Base-by-base conservation (phyloP, 371 early-diverging fungal genomes). In the Edhazardia aedis region DNA sequence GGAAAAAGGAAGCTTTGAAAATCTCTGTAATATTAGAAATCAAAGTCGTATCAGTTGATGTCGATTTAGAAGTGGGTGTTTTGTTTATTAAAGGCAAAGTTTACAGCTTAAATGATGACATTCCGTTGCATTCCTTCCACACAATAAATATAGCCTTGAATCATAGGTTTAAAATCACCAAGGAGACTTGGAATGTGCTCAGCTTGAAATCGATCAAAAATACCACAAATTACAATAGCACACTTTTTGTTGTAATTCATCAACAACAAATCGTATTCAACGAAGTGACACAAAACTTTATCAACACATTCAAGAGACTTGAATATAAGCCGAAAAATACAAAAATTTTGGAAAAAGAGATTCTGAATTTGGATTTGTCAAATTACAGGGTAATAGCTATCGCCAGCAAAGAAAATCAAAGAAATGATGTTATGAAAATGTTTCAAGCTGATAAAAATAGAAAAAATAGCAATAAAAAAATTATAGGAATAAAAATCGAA, bases 31-130 rank as follows among this genome's bases (percentile, higher is more conserved):
- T 39, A 29, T 40, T 71, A 38, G 63, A 62, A 43, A 63, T 71
- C 12, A 56, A 59, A 47, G 52, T 64, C 24, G 69, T 67, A 46
- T 33, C 25, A 1, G 40, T 57, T 19, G 48, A 48, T 9, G 61
- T 60, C 16, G 69, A 71, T 51, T 36, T 71, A 6, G 63, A 58
- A 29, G 56, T 42, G 24, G 58, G 58, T 2, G 59, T 64, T 38
- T 39, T 71, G 2, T 65, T 62, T 47, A 24, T 68, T 4, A 69
- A 69, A 37, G 72, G 72, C 22, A 66, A 59, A 47, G 61, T 58
- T 4, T 36, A 53, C 12, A 44, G 46, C 25, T 64, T 67, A 39
- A 58, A 67, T 42, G 64, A 71, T 36, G 29, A 66, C 55, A 64
- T 69, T 11, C 61, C 56, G 47, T 19, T 62, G 21, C 69, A 69